Evolutionary conservation across 225 moss, liverwort and hornwort species (phyloP), one percentile per base, ranked within the genome.

Genomic region (Takakia lepidozioides): DNA sequence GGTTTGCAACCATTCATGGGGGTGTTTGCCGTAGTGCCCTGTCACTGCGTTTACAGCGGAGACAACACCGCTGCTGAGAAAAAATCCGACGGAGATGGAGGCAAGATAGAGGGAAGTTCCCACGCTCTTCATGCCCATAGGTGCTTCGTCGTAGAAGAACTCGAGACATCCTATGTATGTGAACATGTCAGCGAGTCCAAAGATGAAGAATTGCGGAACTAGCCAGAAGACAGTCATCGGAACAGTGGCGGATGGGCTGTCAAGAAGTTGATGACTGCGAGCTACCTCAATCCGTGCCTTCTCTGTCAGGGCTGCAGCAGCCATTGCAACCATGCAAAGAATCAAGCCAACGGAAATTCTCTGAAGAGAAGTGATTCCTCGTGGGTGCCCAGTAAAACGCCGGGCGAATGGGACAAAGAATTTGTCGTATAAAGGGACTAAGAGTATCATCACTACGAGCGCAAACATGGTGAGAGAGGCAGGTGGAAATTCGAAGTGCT

Each of bases 141-240:
- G 91, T 13, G 86, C 83, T 38, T 87, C 71, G 37, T 87, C 77
- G 49, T 92, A 92, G 61, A 92, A 92, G 48, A 92, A 82, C 44
- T 92, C 91, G 9, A 87, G 52, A 32, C 81, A 61, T 0, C 91
- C 91, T 20, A 87, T 77, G 65, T 79, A 86, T n/a, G 81, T 87
- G 71, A 92, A 87, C 6, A 92, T 74, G 57, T 93, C 92, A 2
- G 85, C 82, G 20, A 78, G 85, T 4, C 88, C 88, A 48, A 93
- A 75, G n/a, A 93, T 43, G 0, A 84, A 66, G 61, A 82, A 92
- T n/a, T 92, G 92, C 27, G 92, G 92, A 16, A 88, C 57, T 41
- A 74, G 78, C 88, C 88, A 88, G 57, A 93, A 83, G 29, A 93
- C 85, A 28, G 72, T 80, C 75, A 88, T 88, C 8, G 92, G 92